Evolutionary conservation across 148 eudicot genomes (phyloP).

Genomic region (Mesembryanthemum crystallinum): DNA sequence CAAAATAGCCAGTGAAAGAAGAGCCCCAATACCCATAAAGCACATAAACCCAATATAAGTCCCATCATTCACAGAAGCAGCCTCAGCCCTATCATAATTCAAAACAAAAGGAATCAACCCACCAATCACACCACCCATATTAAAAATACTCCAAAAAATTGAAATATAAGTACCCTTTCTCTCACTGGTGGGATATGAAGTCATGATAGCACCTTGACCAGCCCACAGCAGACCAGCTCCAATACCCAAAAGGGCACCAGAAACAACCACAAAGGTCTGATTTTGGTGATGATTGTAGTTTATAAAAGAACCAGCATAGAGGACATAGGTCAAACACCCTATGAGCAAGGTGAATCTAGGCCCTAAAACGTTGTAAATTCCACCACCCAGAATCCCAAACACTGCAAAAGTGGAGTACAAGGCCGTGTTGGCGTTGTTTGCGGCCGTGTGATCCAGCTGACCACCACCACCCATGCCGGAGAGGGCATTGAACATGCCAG

Average conservation of each 20-base stretch:
- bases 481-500: constrained; percentile 93
- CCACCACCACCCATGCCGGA: constrained; percentile 98
- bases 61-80: constrained; percentile 78
- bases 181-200: constrained; percentile 63
- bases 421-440: constrained; percentile 93
- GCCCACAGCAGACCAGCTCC: constrained; percentile 97
- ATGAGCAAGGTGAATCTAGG: constrained; percentile 61
- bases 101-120: constrained; percentile 72
- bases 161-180: constrained; percentile 78
- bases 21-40: constrained; percentile 70
- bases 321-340: constrained; percentile 74
- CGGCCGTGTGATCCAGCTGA: constrained; percentile 85
- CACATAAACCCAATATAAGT: constrained; percentile 89
- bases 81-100: constrained; percentile 60
- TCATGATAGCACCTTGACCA: constrained; percentile 94
- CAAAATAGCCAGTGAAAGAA: constrained; percentile 53
- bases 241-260: constrained; percentile 73
- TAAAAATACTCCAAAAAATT: constrained; percentile 86
- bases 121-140: constrained; percentile 91
- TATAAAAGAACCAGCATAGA: constrained; percentile 74
- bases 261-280: constrained; percentile 55
- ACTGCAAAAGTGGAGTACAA: constrained; percentile 81
- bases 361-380: constrained; percentile 83
- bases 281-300: constrained; percentile 66
- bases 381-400: constrained; percentile 83